Base-by-base conservation (phyloP, 441 rosid species). In the Pelargonium australe region DNA sequence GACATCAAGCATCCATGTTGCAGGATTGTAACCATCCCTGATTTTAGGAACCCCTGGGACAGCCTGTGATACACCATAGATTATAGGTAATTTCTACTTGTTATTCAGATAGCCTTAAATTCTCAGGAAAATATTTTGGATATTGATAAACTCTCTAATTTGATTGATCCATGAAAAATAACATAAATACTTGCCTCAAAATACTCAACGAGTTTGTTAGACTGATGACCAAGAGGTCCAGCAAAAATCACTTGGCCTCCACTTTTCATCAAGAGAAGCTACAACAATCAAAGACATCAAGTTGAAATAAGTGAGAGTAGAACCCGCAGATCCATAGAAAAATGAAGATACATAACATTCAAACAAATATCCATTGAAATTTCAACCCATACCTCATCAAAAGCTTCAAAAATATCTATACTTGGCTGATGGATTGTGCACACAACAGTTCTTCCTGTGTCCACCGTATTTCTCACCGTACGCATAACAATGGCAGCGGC, bases 1-100 rank as follows among this genome's bases (percentile, higher is more conserved):
- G 57, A 86, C 89, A 75, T 92, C 97, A 62, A 89, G 75, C 96
- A 92, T 90, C 98, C 98, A 87, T 11, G 94, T 89, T 68, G 98
- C 98, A 11, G 97, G 96, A 69, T 90, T 89, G 64, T 86, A 84
- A 2, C 95, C 95, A 23, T 89, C 89, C 76, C 81, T 89, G 57
- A 89, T 90, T 75, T 85, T 87, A 60, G 76, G 65, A 13, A 85
- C 83, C 71, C 90, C 92, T 71, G 79, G 77, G 20, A 90, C 60
- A n/a, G 60, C 60, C 60, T 53, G 60, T 53, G 60, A 53, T 14
- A 53, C 60, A 53, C 16, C 23, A 20, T 20, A 20, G 23, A 20
- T 20, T 20, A 20, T 20, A 20, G 23, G 23, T 20, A 20, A 20
- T 20, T 20, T 20, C 23, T 20, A 20, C 23, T 20, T 20, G 23